Conservation (phyloP, 2,329 filamentous ascomycete genomes). For the Alternaria angustiovoidea region DNA sequence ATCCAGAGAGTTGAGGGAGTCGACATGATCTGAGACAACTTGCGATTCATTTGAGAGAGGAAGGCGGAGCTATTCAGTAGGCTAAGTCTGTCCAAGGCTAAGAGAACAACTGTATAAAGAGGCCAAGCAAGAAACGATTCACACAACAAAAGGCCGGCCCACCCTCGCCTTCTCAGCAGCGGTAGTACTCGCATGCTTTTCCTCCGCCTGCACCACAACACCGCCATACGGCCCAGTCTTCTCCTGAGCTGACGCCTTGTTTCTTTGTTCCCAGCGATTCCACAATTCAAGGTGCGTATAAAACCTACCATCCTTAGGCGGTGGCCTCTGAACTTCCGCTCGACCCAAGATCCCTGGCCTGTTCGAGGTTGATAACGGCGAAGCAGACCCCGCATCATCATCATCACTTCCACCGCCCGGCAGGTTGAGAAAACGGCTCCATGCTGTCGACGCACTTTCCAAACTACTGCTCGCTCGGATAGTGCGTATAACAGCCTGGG, state of each 20-base stretch:
- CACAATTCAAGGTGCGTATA: slow-evolving; percentile 44
- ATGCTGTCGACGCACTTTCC: slow-evolving; percentile 42
- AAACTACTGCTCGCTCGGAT: slow-evolving; percentile 46
- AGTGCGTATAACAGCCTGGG: slow-evolving; percentile 42
- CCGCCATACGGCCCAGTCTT: slow-evolving; percentile 9
- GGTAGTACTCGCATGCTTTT: neutral
- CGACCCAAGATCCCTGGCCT: neutral
- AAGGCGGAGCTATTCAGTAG: neutral
- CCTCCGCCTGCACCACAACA: slow-evolving; percentile 12
- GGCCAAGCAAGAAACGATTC: neutral
- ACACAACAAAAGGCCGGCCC: slow-evolving; percentile 21
- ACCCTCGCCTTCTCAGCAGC: slow-evolving; percentile 8
- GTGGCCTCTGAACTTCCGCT: slow-evolving; percentile 10
- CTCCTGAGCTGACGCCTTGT: neutral
- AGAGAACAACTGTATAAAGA: neutral
- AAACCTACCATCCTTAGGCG: slow-evolving; percentile 19
- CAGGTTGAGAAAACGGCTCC: slow-evolving; percentile 44
- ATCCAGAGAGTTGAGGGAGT: neutral
- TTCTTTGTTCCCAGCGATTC: slow-evolving; percentile 19
- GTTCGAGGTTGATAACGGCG: neutral
- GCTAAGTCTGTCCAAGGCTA: neutral
- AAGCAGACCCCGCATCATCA: neutral
- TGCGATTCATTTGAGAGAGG: neutral
- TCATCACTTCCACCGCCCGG: slow-evolving; percentile 26
- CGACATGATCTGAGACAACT: neutral